Evolutionary conservation across 73 alveolate genomes (phyloP).

Genomic region (Tetrahymena borealis): DNA sequence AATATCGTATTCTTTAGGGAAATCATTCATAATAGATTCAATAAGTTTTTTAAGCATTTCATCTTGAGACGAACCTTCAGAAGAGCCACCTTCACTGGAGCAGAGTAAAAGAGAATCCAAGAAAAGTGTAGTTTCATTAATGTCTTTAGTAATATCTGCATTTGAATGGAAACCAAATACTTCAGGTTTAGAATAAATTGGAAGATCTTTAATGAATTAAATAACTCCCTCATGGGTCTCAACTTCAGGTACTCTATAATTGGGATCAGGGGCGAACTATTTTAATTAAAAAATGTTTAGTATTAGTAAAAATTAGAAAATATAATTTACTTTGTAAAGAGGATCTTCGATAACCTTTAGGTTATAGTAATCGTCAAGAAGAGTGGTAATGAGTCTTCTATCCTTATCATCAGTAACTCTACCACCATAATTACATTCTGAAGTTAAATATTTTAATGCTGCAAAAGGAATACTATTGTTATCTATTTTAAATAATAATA

Average conservation of each 20-base stretch:
- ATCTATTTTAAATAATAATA: slow-evolving; percentile 36
- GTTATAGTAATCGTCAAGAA: slow-evolving; percentile 84
- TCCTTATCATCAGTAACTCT: slow-evolving; percentile 99
- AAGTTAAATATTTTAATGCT: slow-evolving; percentile 96
- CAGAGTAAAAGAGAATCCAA: slow-evolving; percentile 18
- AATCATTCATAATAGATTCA: slow-evolving; percentile 58
- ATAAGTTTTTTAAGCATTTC: slow-evolving; percentile 46
- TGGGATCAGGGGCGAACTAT: slow-evolving; percentile 77
- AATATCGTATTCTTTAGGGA: slow-evolving; percentile 73
- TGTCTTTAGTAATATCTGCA: slow-evolving; percentile 98
- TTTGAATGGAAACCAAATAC: slow-evolving; percentile 99
- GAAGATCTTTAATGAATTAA: slow-evolving; percentile 84
- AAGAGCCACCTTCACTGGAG: slow-evolving; percentile 26
- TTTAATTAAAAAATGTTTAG: slow-evolving; percentile 27
- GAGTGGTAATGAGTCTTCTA: slow-evolving; percentile 88
- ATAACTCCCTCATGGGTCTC: slow-evolving; percentile 81
- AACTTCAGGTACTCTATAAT: slow-evolving; percentile 83
- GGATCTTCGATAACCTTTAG: slow-evolving; percentile 70
- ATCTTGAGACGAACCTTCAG: slow-evolving; percentile 51
- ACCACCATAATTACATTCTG: slow-evolving; percentile 99
- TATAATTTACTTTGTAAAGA: background rate
- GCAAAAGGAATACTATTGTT: slow-evolving; percentile 65
- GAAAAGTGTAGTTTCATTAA: slow-evolving; percentile 81
- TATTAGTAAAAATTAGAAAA: background rate
- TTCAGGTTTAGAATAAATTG: slow-evolving; percentile 94